Evolutionary conservation across 805 yeast species (phyloP).

Genomic region (Cyberlindnera maclurae): DNA sequence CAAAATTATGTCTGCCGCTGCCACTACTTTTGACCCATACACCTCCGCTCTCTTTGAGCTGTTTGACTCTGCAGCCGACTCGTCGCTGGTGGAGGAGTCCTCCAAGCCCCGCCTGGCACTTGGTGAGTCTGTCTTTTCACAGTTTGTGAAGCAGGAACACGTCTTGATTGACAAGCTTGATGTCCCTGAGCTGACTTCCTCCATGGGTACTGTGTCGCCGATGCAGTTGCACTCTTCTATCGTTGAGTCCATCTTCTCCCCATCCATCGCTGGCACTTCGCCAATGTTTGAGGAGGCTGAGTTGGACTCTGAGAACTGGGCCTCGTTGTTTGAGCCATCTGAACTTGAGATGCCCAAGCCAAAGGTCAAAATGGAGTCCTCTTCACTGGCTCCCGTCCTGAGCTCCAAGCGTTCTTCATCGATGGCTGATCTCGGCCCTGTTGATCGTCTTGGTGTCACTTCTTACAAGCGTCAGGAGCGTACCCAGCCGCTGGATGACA

Average conservation of each 20-base stretch:
- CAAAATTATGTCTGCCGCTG: slow-evolving; percentile 8
- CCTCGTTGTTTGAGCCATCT: slow-evolving; percentile 46
- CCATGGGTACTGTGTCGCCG: slow-evolving; percentile 36
- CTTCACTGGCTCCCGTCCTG: neutral
- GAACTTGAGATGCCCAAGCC: slow-evolving; percentile 20
- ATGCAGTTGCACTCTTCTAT: slow-evolving; percentile 52
- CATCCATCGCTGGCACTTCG: slow-evolving; percentile 42
- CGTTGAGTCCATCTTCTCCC: slow-evolving; percentile 45
- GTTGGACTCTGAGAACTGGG: slow-evolving; percentile 45
- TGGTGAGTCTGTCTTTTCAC: slow-evolving; percentile 24
- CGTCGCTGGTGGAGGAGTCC: slow-evolving; percentile 9
- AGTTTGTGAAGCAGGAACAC: slow-evolving; percentile 18
- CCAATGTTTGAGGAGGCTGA: slow-evolving; percentile 46
- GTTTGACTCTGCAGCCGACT: slow-evolving; percentile 19
- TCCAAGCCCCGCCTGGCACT: slow-evolving; percentile 23
- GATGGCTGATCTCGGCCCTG: slow-evolving; percentile 15
- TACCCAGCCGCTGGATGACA: slow-evolving; percentile 61
- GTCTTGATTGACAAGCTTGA: slow-evolving; percentile 16
- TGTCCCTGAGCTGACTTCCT: slow-evolving; percentile 20
- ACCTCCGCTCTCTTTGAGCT: slow-evolving; percentile 22
- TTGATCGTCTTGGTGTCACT: slow-evolving; percentile 71
- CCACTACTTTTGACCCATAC: slow-evolving; percentile 11
- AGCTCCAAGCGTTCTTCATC: slow-evolving; percentile 19
- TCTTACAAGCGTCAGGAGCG: slow-evolving; percentile 76
- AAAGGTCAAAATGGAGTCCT: neutral